Percentiles rank a stretch among this genome's conserved stretches.
phyloP scores from a whole-genome alignment of 768 basidiomycete species.

The Botryobasidium botryosum region DNA sequence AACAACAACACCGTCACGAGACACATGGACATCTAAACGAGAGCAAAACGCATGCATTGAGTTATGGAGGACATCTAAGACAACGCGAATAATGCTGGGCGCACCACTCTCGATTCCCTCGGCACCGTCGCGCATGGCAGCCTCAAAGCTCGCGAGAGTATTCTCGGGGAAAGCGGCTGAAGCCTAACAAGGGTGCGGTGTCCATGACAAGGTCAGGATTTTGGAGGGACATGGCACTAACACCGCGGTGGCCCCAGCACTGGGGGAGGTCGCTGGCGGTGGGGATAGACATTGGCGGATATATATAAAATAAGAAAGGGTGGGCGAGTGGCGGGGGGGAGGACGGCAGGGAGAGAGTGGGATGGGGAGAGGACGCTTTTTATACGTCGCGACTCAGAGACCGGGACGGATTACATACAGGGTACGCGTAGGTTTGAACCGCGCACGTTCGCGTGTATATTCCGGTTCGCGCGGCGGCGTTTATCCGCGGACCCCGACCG shows the following conservation, averaged over 20 bases:
- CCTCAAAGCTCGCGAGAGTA: conserved; percentile 86
- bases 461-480: too few relatives aligned
- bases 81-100: conserved; percentile 9
- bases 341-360: too few relatives aligned
- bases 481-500: too few relatives aligned
- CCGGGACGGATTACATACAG: too few relatives aligned
- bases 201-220: not conserved
- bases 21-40: conserved; percentile 80
- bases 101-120: conserved; percentile 92
- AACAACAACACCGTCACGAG: conserved; percentile 67
- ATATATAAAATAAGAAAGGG: too few relatives aligned
- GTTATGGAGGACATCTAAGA: not conserved
- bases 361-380: too few relatives aligned
- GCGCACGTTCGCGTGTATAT: too few relatives aligned
- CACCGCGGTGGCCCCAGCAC: conserved; percentile 68
- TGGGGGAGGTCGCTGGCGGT: too few relatives aligned
- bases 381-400: too few relatives aligned
- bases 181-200: conserved; percentile 35
- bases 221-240: conserved; percentile 19
- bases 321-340: too few relatives aligned
- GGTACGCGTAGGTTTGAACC: too few relatives aligned
- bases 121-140: conserved; percentile 86
- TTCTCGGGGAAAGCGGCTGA: conserved; percentile 83
- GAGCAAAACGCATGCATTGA: not conserved
- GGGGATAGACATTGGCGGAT: too few relatives aligned